These are phyloP conservation scores for Pisolithus marmoratus DNA, from an alignment of 768 basidiomycete species.

Conservation along the genomic window DNA sequence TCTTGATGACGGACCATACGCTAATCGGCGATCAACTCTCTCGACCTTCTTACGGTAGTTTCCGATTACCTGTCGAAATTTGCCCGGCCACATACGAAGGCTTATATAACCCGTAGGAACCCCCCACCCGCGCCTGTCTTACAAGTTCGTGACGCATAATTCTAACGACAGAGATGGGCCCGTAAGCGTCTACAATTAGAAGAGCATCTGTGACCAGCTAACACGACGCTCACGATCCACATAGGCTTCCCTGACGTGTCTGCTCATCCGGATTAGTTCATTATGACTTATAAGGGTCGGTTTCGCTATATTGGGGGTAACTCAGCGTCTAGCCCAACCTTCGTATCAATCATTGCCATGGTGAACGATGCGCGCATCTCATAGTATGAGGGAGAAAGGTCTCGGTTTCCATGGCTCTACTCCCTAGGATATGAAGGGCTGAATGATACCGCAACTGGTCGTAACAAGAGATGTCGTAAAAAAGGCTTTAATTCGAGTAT, in stretches of 20 bases:
- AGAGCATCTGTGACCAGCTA: neutral
- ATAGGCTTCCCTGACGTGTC: slow-evolving; percentile 60
- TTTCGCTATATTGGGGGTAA: slow-evolving; percentile 48
- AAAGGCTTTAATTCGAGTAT: slow-evolving; percentile 55
- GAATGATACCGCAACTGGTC: slow-evolving; percentile 56
- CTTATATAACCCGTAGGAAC: slow-evolving; percentile 29
- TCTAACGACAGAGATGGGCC: slow-evolving; percentile 40
- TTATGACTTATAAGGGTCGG: slow-evolving; percentile 39
- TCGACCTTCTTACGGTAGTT: slow-evolving; percentile 40
- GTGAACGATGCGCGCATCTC: slow-evolving; percentile 62
- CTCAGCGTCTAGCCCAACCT: slow-evolving; percentile 58
- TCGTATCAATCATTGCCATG: slow-evolving; percentile 58
- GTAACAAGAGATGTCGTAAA: slow-evolving; percentile 57
- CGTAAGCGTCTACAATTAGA: slow-evolving; percentile 29
- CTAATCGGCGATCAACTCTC: slow-evolving; percentile 33
- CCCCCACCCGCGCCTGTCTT: neutral
- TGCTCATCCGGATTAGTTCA: slow-evolving; percentile 48
- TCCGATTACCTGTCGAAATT: too few relatives aligned
- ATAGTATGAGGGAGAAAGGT: slow-evolving; percentile 36
- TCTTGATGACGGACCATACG: neutral
- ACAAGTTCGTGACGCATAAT: neutral
- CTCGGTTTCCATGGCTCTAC: slow-evolving; percentile 63
- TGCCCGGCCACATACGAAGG: too few relatives aligned
- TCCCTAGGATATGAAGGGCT: slow-evolving; percentile 27
- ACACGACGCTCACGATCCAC: neutral